Conservation (phyloP, 2,329 filamentous ascomycete genomes). For the Epichloe coenophiala region DNA sequence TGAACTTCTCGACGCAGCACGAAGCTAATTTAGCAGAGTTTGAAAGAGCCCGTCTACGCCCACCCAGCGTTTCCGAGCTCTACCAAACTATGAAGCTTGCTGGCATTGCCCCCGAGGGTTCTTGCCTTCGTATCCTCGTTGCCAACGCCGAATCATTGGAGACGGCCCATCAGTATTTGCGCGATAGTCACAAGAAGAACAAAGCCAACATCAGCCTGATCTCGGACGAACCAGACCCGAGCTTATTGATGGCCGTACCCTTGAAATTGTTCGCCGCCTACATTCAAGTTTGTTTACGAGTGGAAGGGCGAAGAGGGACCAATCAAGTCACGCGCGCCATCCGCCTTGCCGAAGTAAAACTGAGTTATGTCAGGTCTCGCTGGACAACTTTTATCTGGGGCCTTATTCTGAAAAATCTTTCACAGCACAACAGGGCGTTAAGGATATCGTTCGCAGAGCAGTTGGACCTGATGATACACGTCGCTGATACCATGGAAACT, state of each 20-base stretch:
- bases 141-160: conserved; percentile 33
- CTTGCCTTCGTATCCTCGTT: conserved; percentile 43
- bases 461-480: conserved; percentile 14
- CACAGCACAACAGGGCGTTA: conserved; percentile 16
- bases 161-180: conserved; percentile 35
- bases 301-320: conserved; percentile 9
- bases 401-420: conserved; percentile 20
- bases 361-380: conserved; percentile 11
- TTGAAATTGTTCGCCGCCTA: conserved; percentile 34
- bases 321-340: conserved; percentile 20
- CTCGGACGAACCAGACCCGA: conserved; percentile 11
- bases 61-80: conserved; percentile 45
- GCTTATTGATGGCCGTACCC: conserved; percentile 13
- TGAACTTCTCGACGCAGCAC: conserved; percentile 26
- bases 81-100: conserved; percentile 43
- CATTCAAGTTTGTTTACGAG: conserved; percentile 21
- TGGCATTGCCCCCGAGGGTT: conserved; percentile 32
- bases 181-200: conserved; percentile 22
- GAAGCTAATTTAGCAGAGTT: conserved; percentile 46
- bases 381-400: conserved; percentile 21
- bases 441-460: conserved; percentile 17
- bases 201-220: conserved; percentile 9
- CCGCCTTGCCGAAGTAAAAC: conserved; percentile 14
- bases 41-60: conserved; percentile 47
- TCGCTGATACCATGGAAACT: conserved; percentile 16